Base-by-base conservation (phyloP, 2,329 filamentous ascomycete species). In the Stemphylium vesicarium region DNA sequence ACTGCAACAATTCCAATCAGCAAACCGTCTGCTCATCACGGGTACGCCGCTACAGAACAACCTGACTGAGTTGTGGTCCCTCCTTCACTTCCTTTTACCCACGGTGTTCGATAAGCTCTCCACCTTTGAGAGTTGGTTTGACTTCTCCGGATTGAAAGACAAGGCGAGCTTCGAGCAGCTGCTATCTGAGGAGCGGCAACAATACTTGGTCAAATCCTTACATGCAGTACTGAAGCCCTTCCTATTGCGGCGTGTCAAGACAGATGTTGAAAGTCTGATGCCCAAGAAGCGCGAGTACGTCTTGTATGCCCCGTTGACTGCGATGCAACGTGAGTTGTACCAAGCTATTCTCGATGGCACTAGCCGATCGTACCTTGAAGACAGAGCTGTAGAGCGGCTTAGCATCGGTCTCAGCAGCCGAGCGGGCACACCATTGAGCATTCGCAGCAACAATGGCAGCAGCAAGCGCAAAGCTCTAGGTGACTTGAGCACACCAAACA, bases 251-350 rank as follows among this genome's bases (percentile, higher is more conserved):
- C 84, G 95, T 15, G 85, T 99, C 59, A 99, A 99, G 76, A 89
- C 91, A 0, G 95, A 99, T 68, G 95, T 99, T 0, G 94, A 96
- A 50, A 88, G 88, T 2, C 85, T 92, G 42, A 81, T 99, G n/a
- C 95, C 95, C 0, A 96, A 94, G 77, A 99, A 99, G 79, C 86
- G 95, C 24, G 95, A 99, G 74, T 99, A 99, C 63, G 90, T 99
- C 3, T 79, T 99, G 0, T 98, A 95, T 67, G 95, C 95, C 0
- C 95, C 95, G 0, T 86, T 99, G 77, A 96, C 92, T 0, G 84
- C 87, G 20, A 92, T 95, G 63, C 95, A 99, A 71, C 91, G 92
- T 2, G 94, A 97, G 52, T 77, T 99, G 0, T 99, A 99, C 70
- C 84, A 93, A 24, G 85, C 89, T 13, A 96, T 94, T 31, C 68